phyloP scores from a whole-genome alignment of 371 early-diverging fungal genomes.

The Syncephalastrum sp. region DNA sequence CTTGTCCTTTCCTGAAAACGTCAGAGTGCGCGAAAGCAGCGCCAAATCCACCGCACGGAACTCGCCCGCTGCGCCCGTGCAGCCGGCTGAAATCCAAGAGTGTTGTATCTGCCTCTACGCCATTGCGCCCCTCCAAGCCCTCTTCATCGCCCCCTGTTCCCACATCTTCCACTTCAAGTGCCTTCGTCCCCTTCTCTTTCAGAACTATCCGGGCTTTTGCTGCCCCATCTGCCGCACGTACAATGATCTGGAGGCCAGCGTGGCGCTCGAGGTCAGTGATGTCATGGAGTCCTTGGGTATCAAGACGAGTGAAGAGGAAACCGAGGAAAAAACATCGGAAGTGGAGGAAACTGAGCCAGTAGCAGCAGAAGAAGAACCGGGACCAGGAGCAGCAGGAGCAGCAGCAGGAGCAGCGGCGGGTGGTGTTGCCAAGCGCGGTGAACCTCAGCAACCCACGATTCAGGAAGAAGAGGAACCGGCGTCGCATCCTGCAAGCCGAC shows the following conservation, averaged over 20 bases:
- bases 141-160: constrained; percentile 96
- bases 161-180: constrained; percentile 97
- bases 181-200: constrained; percentile 68
- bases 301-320: constrained; percentile 10
- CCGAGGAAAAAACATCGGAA: not conserved
- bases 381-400: constrained; percentile 3
- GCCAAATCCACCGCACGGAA: not conserved
- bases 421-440: too few relatives aligned
- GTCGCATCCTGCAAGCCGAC: constrained; percentile 12
- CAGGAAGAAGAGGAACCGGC: constrained; percentile 5
- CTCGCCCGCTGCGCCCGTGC: constrained; percentile 4
- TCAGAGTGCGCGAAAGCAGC: not conserved
- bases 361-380: not conserved
- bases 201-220: constrained; percentile 77
- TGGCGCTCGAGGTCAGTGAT: constrained; percentile 71
- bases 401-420: too few relatives aligned
- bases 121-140: constrained; percentile 91
- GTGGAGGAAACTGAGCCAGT: not conserved
- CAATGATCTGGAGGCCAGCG: constrained; percentile 84
- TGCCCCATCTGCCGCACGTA: constrained; percentile 95
- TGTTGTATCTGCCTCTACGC: constrained; percentile 97
- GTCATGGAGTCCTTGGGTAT: constrained; percentile 35
- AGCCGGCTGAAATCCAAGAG: constrained; percentile 56
- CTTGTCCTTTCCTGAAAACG: too few relatives aligned
- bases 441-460: not conserved